Evolutionary conservation across 1,284 basidiomycete genomes (phyloP), one percentile per base, ranked within the genome.

Genomic region (Pterulicium gracile): DNA sequence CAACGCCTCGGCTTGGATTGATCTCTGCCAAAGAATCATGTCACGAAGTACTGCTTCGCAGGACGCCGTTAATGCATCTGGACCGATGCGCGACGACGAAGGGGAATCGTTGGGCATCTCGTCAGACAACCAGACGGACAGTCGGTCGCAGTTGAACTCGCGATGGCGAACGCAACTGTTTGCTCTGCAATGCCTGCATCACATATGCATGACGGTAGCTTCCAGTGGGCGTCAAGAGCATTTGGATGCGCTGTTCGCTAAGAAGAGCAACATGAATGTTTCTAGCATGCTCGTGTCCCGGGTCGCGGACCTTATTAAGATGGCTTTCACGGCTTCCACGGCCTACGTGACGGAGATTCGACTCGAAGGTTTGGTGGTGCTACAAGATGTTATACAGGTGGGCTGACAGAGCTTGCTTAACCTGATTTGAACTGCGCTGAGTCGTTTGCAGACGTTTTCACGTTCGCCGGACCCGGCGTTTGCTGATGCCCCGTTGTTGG

Each of bases 91-190:
- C 34, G 93, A 97, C 52, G 95, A 97, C 51, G 94, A 97, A 65
- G 88, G 86, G 1, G 88, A 95, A 57, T 90, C 89, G 0, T 71
- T 97, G 15, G 90, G 84, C 49, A 69, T 76, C 23, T 56, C 60
- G 65, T 70, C 41, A 62, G 61, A 3, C 55, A 55, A 19, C 59
- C 61, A 3, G 59, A 63, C n/a, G 60, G 57, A 4, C 58, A 67
- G 36, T 61, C 62, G 2, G 15, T 13, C 7, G 5, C 66, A 69
- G 19, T 61, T 64, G 14, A 89, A 81, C 2, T 92, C 91, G 18
- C 77, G 94, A 36, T 99, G 96, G 96, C 74, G 95, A 51, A 99
- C 96, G 0, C 96, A 98, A 56, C 69, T 97, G 3, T 99, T 98
- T 61, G 90, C 96, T 1, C 64, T 99, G 45, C 79, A 88, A 54